phyloP scores from a whole-genome alignment of 1,284 basidiomycete genomes.

The Bothia castanella region DNA sequence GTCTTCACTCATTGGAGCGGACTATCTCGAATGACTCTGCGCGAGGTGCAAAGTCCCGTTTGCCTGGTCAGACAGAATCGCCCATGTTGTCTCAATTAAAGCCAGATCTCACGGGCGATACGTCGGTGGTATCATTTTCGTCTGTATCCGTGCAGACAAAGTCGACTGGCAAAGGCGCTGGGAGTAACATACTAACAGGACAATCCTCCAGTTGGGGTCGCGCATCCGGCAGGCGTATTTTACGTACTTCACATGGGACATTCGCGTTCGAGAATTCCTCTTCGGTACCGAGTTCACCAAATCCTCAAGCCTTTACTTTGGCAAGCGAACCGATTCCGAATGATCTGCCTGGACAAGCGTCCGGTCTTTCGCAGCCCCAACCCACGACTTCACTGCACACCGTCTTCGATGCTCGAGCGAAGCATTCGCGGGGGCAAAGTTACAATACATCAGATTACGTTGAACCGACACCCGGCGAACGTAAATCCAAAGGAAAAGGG shows the following conservation, averaged over 20 bases:
- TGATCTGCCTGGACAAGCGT: constrained; percentile 1
- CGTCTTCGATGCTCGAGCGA: constrained; percentile 15
- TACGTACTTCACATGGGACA: constrained; percentile 33
- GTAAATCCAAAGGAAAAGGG: constrained; percentile 46
- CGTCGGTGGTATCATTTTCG: constrained; percentile 33
- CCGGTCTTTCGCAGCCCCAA: constrained; percentile 7
- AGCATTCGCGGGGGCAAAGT: constrained; percentile 25
- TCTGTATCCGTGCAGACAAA: constrained; percentile 33
- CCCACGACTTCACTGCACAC: constrained; percentile 10
- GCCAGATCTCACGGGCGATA: constrained; percentile 26
- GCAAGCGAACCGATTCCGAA: constrained; percentile 15
- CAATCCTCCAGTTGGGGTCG: constrained; percentile 36
- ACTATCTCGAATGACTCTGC: constrained; percentile 29
- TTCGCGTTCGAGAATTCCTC: constrained; percentile 44
- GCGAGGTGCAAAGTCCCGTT: constrained; percentile 16
- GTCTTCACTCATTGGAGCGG: constrained; percentile 21
- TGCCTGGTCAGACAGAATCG: constrained; percentile 17
- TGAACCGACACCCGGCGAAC: constrained; percentile 12
- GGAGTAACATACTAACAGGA: constrained; percentile 11
- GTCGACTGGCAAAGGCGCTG: constrained; percentile 27
- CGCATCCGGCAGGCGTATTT: constrained; percentile 27
- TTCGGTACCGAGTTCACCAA: constrained; percentile 38
- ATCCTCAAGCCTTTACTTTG: constrained; percentile 20
- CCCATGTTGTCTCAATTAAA: constrained; percentile 19
- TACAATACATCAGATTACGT: constrained; percentile 13